Evolutionary conservation across 73 alveolate species (phyloP).

Genomic region (Tetrahymena borealis): DNA sequence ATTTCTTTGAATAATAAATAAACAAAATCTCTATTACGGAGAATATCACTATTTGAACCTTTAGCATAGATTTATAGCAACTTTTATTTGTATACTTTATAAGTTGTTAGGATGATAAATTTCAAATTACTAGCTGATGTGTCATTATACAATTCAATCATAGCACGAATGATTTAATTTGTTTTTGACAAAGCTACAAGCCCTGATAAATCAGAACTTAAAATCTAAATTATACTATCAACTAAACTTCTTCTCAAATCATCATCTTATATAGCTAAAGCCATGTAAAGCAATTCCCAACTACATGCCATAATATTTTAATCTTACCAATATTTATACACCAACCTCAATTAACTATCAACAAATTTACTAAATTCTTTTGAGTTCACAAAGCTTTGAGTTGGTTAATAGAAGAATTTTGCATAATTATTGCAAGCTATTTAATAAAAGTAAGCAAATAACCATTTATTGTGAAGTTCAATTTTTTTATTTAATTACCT

Average conservation of each 20-base stretch:
- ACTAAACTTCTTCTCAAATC: conserved; percentile 38
- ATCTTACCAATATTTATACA: conserved; percentile 30
- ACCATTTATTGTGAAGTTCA: too few relatives aligned
- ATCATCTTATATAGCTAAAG: conserved; percentile 4
- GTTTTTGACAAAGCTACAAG: conserved; percentile 6
- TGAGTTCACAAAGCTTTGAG: background rate
- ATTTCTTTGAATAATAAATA: conserved; percentile 34
- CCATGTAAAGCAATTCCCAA: conserved; percentile 43
- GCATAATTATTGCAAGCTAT: conserved; percentile 16
- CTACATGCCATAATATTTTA: conserved; percentile 39
- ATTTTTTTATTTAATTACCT: background rate
- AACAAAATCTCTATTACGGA: conserved; percentile 27
- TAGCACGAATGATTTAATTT: conserved; percentile 9
- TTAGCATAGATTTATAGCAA: conserved; percentile 13
- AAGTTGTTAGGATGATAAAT: background rate
- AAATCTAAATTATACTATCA: conserved; percentile 26
- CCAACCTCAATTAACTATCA: conserved; percentile 11
- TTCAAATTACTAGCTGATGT: background rate
- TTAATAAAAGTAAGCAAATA: conserved; percentile 32
- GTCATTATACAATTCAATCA: conserved; percentile 17
- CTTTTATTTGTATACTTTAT: conserved; percentile 27
- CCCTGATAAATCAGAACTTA: conserved; percentile 33
- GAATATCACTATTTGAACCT: conserved; percentile 32
- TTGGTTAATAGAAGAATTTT: conserved; percentile 14
- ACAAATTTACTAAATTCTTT: conserved; percentile 12